A percentile compares a stretch with the other conserved stretches of the same genome.
These are phyloP conservation scores for Cicer bijugum DNA, from an alignment of 306 rosid genomes.

Conservation along the genomic window DNA sequence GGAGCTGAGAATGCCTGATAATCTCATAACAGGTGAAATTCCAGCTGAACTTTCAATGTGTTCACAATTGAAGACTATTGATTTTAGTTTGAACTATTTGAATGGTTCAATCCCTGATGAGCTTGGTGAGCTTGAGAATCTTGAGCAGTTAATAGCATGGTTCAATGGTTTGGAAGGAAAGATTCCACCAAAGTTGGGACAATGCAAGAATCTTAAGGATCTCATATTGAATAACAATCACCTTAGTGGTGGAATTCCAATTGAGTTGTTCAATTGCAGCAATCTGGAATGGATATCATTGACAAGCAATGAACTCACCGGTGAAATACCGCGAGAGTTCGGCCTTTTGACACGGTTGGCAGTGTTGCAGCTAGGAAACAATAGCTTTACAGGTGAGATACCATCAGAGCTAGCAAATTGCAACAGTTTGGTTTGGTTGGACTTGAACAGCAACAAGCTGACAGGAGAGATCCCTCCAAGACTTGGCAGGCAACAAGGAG, in stretches of 20 bases:
- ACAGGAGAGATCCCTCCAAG: conserved; percentile 93
- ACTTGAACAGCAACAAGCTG: conserved; percentile 93
- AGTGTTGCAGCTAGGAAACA: conserved; percentile 92
- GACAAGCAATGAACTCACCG: conserved; percentile 76
- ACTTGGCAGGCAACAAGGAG: conserved; percentile 91
- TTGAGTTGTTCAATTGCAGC: conserved; percentile 75
- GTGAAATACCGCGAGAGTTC: conserved; percentile 75
- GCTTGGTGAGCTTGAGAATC: conserved; percentile 81
- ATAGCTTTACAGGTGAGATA: conserved; percentile 82
- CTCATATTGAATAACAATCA: conserved; percentile 82
- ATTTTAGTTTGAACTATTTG: conserved; percentile 82
- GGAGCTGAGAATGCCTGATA: conserved; percentile 89
- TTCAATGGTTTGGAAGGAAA: conserved; percentile 84
- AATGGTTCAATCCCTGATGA: conserved; percentile 89
- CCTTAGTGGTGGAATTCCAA: conserved; percentile 74
- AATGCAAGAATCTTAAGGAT: conserved; percentile 84
- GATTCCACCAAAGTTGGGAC: conserved; percentile 86
- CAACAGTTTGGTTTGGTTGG: conserved; percentile 96
- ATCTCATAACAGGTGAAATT: conserved; percentile 71
- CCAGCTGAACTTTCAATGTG: conserved; percentile 78
- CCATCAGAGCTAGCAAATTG: conserved; percentile 84
- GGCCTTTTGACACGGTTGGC: conserved; percentile 83
- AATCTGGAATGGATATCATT: conserved; percentile 96
- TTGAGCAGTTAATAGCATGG: conserved; percentile 94
- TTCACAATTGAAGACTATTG: conserved; percentile 79